Percentiles rank a stretch among this genome's conserved stretches.
These are phyloP conservation scores for Piromyces sp. DNA, from an alignment of 192 early-diverging fungal species.

Conservation along the genomic window DNA sequence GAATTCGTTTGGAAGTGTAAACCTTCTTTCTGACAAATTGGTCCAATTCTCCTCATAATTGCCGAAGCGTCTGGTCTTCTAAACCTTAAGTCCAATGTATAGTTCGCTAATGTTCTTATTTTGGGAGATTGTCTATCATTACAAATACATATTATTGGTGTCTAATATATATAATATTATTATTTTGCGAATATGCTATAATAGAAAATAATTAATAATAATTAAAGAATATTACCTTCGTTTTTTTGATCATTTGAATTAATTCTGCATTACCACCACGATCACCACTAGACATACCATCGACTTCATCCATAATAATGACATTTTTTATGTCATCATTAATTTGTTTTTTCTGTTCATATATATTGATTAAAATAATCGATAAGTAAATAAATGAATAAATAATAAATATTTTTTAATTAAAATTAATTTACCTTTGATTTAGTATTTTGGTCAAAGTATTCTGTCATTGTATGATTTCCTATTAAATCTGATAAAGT, in stretches of 20 bases:
- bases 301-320: constrained; percentile 98
- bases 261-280: constrained; percentile 78
- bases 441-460: constrained; percentile 11
- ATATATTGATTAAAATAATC: too few relatives aligned
- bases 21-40: constrained; percentile 34
- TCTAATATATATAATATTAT: constrained; percentile 19
- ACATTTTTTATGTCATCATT: constrained; percentile 26
- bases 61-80: constrained; percentile 19
- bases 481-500: constrained; percentile 18
- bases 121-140: constrained; percentile 82
- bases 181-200: too few relatives aligned
- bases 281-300: constrained; percentile 97
- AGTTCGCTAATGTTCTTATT: constrained; percentile 59
- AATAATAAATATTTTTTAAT: too few relatives aligned
- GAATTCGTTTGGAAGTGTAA: constrained; percentile 59
- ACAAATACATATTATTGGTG: constrained; percentile 97
- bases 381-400: too few relatives aligned
- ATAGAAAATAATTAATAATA: neutral
- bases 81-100: constrained; percentile 73
- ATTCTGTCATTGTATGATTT: constrained; percentile 43
- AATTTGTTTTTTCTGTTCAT: too few relatives aligned
- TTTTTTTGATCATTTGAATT: constrained; percentile 76
- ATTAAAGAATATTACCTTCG: constrained; percentile 38
- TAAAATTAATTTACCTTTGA: constrained; percentile 4
- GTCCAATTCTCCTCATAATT: constrained; percentile 5